Conservation (phyloP, 139 green algal genomes). For the Tetradesmus obliquus region DNA sequence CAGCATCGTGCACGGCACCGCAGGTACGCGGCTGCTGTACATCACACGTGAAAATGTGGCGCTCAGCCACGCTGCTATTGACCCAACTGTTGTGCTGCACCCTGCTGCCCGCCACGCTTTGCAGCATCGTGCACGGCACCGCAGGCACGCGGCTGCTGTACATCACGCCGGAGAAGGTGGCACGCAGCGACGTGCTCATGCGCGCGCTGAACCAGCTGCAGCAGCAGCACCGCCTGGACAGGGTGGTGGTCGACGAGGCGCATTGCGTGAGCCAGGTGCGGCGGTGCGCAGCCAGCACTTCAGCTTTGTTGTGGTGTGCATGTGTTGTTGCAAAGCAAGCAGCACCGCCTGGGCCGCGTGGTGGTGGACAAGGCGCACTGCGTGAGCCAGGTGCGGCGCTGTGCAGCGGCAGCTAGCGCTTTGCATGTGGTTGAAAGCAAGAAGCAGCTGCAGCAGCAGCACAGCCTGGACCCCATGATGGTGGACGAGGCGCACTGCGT, state of each 20-base stretch:
- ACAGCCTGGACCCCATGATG: constrained; percentile 67
- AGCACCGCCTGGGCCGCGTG: constrained; percentile 65
- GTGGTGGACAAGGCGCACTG: constrained; percentile 94
- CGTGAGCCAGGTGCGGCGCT: constrained; percentile 62
- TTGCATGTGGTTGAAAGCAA: background rate
- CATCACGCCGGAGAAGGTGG: constrained; percentile 84
- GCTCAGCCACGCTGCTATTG: background rate
- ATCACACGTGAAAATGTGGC: background rate
- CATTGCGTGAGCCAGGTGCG: constrained; percentile 86
- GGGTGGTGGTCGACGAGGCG: constrained; percentile 90
- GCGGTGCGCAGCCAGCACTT: background rate
- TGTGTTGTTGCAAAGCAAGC: background rate
- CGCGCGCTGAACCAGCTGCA: constrained; percentile 74
- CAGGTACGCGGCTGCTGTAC: constrained; percentile 32
- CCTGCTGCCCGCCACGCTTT: background rate
- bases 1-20: constrained; percentile 55
- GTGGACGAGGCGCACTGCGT: constrained; percentile 96
- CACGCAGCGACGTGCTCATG: constrained; percentile 72
- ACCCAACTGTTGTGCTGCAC: background rate
- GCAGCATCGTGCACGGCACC: constrained; percentile 53
- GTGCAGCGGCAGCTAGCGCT: background rate
- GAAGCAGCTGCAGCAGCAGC: background rate
- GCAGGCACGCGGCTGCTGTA: constrained; percentile 62
- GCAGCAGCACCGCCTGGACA: constrained; percentile 58
- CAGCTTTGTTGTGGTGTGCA: background rate